Conservation (phyloP, 306 rosid species). For the Quercus engelmannii region DNA sequence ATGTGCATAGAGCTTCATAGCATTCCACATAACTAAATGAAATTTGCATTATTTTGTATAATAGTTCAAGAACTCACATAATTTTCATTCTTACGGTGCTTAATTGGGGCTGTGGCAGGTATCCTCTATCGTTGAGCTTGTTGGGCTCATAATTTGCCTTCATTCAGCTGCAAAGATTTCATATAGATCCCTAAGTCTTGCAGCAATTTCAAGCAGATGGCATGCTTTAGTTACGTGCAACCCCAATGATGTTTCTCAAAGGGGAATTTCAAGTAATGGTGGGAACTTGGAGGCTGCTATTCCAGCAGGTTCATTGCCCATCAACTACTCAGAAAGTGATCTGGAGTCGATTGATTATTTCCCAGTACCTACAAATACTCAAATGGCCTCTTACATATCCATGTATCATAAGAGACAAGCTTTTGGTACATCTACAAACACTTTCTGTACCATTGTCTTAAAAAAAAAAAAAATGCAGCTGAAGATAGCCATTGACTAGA, state of each 20-base stretch:
- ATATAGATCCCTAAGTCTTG: slow-evolving; percentile 43
- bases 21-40: neutral
- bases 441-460: neutral
- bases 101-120: slow-evolving; percentile 23
- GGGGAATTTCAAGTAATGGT: neutral
- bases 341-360: slow-evolving; percentile 31
- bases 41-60: no score
- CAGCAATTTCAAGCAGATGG: slow-evolving; percentile 46
- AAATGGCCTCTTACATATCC: slow-evolving; percentile 37
- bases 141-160: slow-evolving; percentile 38
- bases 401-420: slow-evolving; percentile 41
- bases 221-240: slow-evolving; percentile 51
- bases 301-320: slow-evolving; percentile 3
- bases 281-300: slow-evolving; percentile 5
- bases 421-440: slow-evolving; percentile 28
- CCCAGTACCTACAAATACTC: slow-evolving; percentile 33
- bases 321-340: slow-evolving; percentile 38
- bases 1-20: neutral
- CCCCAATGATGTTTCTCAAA: slow-evolving; percentile 12
- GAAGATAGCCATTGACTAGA: no score
- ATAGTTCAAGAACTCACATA: neutral
- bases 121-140: slow-evolving; percentile 35
- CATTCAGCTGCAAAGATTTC: slow-evolving; percentile 49
- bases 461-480: no score
- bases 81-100: neutral